Conservation (phyloP, 179 eudicot genomes). For the Camellia oleifera region DNA sequence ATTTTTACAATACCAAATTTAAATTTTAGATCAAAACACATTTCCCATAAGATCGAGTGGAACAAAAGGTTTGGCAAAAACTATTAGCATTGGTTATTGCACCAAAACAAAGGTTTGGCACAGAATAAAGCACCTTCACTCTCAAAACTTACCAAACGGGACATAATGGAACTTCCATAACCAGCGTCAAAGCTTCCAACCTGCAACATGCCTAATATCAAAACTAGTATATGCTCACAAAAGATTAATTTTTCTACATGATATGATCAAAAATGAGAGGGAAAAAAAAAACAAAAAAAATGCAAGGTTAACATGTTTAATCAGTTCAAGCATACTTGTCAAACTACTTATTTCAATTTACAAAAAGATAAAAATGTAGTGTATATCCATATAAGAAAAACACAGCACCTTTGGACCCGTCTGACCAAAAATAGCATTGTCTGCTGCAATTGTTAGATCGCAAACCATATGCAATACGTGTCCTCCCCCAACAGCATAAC, state of each 20-base stretch:
- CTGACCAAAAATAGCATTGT: conserved; percentile 93
- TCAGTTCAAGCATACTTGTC: background rate
- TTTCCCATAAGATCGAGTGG: background rate
- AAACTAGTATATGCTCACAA: background rate
- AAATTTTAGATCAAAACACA: background rate
- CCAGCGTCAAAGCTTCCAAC: conserved; percentile 99
- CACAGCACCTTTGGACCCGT: conserved; percentile 85
- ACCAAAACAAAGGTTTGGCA: background rate
- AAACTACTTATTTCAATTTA: background rate
- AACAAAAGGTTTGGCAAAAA: background rate
- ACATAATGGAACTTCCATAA: conserved; percentile 92
- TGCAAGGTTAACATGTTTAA: background rate
- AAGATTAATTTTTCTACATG: no score
- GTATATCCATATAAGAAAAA: background rate
- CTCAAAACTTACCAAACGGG: conserved; percentile 68
- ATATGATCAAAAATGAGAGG: background rate
- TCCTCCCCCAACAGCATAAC: conserved; percentile 98
- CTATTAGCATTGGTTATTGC: background rate
- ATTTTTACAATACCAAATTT: background rate
- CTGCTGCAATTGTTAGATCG: conserved; percentile 95
- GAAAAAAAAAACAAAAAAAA: background rate
- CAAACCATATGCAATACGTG: conserved; percentile 93
- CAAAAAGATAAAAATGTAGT: background rate
- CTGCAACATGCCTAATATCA: conserved; percentile 28
- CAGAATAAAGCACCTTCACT: conserved; percentile 9